Conservation (phyloP, 345 rosid species). For the Arabis hirsuta region DNA sequence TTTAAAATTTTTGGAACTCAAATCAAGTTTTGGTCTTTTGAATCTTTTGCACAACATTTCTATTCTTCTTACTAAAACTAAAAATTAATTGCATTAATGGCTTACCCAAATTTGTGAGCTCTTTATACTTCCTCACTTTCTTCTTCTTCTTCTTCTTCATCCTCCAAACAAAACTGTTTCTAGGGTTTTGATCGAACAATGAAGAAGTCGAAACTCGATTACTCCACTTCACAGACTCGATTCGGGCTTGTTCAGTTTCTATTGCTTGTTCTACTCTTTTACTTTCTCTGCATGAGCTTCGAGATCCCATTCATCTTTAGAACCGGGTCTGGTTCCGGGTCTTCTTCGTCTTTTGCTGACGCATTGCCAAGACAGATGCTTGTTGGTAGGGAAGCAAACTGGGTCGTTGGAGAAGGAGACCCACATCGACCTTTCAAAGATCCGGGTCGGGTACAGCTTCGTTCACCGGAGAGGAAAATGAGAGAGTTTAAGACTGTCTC, state of each 20-base stretch:
- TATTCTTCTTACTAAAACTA: background rate
- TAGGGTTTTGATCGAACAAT: constrained; percentile 33
- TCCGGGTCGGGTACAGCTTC: constrained; percentile 38
- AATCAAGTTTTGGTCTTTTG: constrained; percentile 12
- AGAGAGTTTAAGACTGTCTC: constrained; percentile 49
- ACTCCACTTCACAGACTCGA: constrained; percentile 43
- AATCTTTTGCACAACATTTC: background rate
- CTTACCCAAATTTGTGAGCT: constrained; percentile 30
- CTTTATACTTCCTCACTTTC: constrained; percentile 7
- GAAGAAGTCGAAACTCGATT: constrained; percentile 51
- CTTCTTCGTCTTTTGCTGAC: constrained; percentile 46
- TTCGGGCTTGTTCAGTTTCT: constrained; percentile 66
- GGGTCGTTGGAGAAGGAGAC: constrained; percentile 57
- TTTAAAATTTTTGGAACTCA: constrained; percentile 17
- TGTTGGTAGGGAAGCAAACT: constrained; percentile 43
- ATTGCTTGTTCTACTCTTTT: constrained; percentile 55
- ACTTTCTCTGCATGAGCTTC: constrained; percentile 59
- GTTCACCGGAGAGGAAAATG: constrained; percentile 6
- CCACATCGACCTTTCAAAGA: constrained; percentile 46
- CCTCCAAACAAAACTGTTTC: background rate
- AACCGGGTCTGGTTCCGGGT: constrained; percentile 44
- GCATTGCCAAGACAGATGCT: constrained; percentile 44
- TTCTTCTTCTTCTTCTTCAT: background rate
- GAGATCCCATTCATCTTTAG: constrained; percentile 73
- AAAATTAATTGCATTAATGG: constrained; percentile 9